Percentiles rank a stretch among this genome's conserved stretches.
Conservation (phyloP, 495 filamentous ascomycete species). For the Aspergillus wentii region DNA sequence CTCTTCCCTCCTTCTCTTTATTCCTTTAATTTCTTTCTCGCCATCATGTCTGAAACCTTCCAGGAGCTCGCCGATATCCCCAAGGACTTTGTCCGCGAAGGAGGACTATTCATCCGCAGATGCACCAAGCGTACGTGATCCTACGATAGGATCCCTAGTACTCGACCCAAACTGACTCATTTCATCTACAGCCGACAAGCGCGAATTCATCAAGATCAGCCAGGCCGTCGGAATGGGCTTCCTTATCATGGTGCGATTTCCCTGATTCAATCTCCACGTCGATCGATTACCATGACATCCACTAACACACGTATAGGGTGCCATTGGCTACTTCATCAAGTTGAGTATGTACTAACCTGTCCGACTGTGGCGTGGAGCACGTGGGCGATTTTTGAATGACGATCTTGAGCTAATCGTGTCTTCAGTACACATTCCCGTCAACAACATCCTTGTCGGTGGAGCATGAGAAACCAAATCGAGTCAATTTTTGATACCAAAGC, state of each 20-base stretch:
- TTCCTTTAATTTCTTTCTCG: slow-evolving; percentile 1
- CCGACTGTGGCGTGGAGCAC: no score
- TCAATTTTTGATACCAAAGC: neutral
- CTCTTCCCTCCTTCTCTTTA: slow-evolving; percentile 3
- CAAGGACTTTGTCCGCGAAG: slow-evolving; percentile 76
- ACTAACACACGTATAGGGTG: slow-evolving; percentile 23
- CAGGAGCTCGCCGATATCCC: slow-evolving; percentile 79
- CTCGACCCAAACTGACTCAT: slow-evolving; percentile 10
- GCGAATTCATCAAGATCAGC: slow-evolving; percentile 90
- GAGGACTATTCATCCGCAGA: slow-evolving; percentile 74
- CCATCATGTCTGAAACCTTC: slow-evolving; percentile 66
- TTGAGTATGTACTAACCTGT: slow-evolving; percentile 57
- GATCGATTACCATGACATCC: neutral
- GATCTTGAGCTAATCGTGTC: no score
- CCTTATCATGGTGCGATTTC: slow-evolving; percentile 77
- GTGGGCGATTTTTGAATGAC: no score
- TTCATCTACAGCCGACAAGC: slow-evolving; percentile 57
- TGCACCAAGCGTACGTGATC: slow-evolving; percentile 71
- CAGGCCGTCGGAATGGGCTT: slow-evolving; percentile 94
- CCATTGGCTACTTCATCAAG: slow-evolving; percentile 90
- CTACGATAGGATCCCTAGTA: slow-evolving; percentile 2
- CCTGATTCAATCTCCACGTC: neutral
- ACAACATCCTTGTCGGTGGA: slow-evolving; percentile 75
- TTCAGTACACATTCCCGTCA: slow-evolving; percentile 74
- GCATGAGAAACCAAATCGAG: slow-evolving; percentile 40